Percentiles rank a stretch among this genome's conserved stretches.
Evolutionary conservation across 2,329 filamentous ascomycete genomes (phyloP).

Genomic region (Aspergillus neoniger): DNA sequence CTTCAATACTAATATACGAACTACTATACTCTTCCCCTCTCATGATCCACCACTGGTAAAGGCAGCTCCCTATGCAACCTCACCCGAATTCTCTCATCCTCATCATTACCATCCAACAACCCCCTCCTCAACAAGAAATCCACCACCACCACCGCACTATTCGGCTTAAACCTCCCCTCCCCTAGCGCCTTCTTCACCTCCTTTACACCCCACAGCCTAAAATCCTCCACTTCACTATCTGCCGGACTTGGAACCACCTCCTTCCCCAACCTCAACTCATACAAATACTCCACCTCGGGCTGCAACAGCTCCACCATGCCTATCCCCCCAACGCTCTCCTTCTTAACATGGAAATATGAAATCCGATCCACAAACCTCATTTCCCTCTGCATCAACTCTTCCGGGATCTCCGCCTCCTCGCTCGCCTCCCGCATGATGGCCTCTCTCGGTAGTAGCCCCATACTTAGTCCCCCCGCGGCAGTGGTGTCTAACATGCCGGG

Average conservation of each 20-base stretch:
- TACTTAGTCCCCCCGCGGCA: constrained; percentile 24
- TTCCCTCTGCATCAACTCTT: background rate
- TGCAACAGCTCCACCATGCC: constrained; percentile 19
- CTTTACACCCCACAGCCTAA: constrained; percentile 29
- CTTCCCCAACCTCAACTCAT: constrained; percentile 32
- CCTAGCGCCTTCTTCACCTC: constrained; percentile 30
- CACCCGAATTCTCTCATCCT: background rate
- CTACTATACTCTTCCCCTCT: background rate
- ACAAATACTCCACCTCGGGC: constrained; percentile 38
- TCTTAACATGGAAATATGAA: constrained; percentile 15
- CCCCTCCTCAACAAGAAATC: constrained; percentile 28
- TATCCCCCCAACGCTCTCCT: constrained; percentile 14
- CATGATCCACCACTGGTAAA: background rate
- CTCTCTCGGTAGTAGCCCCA: constrained; percentile 25
- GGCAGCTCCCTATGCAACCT: background rate
- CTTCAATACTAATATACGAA: background rate
- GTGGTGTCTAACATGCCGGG: constrained; percentile 33
- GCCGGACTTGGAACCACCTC: constrained; percentile 25
- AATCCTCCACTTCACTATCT: constrained; percentile 34
- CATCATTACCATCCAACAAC: background rate
- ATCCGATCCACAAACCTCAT: background rate
- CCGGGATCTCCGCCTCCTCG: constrained; percentile 22
- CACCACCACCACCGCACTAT: constrained; percentile 34
- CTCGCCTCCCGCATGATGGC: constrained; percentile 29
- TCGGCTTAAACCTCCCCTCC: constrained; percentile 32